A percentile compares a stretch with the other conserved stretches of the same genome.
Conservation (phyloP, 108 stramenopile species). For the Cylindrotheca closterium region DNA sequence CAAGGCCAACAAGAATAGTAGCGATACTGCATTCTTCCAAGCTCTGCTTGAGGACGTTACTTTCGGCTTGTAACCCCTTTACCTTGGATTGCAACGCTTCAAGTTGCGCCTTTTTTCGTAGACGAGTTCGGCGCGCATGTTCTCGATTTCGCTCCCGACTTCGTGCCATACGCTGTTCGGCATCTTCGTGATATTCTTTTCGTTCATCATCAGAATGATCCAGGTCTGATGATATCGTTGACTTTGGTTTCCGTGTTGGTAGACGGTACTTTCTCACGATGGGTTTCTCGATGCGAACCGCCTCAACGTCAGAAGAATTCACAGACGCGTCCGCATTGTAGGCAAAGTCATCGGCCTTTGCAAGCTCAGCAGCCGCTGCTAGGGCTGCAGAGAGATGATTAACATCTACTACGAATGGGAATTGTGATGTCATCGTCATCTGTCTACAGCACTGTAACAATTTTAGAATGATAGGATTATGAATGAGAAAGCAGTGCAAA, state of each 20-base stretch:
- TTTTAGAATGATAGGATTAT: too few relatives aligned
- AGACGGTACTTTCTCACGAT: background rate
- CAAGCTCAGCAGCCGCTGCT: conserved; percentile 27
- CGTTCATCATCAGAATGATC: conserved; percentile 10
- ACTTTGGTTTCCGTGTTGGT: background rate
- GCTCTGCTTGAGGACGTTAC: conserved; percentile 61
- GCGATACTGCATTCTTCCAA: conserved; percentile 86
- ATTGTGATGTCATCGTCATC: too few relatives aligned
- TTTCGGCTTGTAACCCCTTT: conserved; percentile 66
- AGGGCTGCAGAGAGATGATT: conserved; percentile 22
- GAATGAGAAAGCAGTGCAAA: too few relatives aligned
- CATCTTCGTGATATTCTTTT: conserved; percentile 32
- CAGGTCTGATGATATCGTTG: background rate
- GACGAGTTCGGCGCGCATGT: conserved; percentile 86
- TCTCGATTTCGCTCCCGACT: conserved; percentile 91
- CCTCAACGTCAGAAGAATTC: background rate
- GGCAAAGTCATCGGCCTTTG: conserved; percentile 14
- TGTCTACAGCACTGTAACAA: too few relatives aligned
- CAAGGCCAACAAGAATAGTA: conserved; percentile 74
- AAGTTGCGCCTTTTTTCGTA: conserved; percentile 89
- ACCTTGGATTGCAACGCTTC: conserved; percentile 73
- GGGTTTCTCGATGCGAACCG: background rate
- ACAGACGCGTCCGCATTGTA: background rate
- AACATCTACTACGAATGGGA: too few relatives aligned
- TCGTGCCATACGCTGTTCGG: conserved; percentile 49